Evolutionary conservation across 1,139 yeast genomes (phyloP).

Genomic region (Pichia sp.): DNA sequence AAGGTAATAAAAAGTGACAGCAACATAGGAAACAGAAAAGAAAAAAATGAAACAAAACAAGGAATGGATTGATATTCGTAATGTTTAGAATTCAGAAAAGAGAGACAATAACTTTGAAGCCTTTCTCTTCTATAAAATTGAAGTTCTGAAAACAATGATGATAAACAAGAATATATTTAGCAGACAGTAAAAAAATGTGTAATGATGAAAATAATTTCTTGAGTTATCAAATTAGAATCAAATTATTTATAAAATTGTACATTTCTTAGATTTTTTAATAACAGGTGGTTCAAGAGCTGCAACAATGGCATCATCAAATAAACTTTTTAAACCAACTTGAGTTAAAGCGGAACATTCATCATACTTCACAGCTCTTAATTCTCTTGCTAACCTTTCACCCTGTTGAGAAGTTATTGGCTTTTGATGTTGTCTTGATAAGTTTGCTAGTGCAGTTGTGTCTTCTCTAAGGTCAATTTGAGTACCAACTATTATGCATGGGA

Average conservation of each 20-base stretch:
- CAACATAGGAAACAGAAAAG: background rate
- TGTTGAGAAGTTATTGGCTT: conserved; percentile 79
- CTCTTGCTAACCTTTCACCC: conserved; percentile 91
- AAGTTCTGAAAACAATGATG: background rate
- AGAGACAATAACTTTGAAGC: background rate
- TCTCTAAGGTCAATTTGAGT: conserved; percentile 93
- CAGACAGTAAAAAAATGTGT: background rate
- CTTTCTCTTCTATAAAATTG: background rate
- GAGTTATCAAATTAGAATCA: background rate
- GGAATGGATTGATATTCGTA: background rate
- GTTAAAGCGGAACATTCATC: conserved; percentile 98
- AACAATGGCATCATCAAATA: conserved; percentile 94
- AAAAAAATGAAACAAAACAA: background rate
- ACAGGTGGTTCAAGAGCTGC: conserved; percentile 93
- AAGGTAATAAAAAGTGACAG: background rate
- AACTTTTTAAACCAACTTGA: conserved; percentile 91
- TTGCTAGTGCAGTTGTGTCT: conserved; percentile 83
- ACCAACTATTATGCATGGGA: conserved; percentile 92
- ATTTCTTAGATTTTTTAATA: conserved; percentile 73
- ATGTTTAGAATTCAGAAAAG: background rate
- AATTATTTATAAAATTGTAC: conserved; percentile 58
- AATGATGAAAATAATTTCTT: background rate
- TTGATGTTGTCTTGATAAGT: conserved; percentile 84
- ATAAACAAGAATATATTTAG: background rate
- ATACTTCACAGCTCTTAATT: conserved; percentile 89